Conservation (phyloP, 2,329 filamentous ascomycete species). For the Stagonosporopsis vannaccii region DNA sequence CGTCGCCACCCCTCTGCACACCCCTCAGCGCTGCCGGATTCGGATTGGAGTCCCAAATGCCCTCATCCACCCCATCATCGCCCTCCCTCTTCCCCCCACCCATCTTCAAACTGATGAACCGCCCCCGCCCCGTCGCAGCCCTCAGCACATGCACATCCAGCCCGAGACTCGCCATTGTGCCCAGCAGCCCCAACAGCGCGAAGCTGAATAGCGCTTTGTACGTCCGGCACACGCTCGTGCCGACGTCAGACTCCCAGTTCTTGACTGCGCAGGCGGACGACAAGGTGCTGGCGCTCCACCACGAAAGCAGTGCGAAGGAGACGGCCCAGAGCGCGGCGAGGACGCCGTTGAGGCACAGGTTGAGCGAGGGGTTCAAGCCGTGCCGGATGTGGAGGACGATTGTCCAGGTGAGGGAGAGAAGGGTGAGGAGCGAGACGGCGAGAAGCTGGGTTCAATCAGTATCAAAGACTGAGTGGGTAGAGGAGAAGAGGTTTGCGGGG, state of each 20-base stretch:
- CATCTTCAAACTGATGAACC: constrained; percentile 59
- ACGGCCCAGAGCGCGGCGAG: constrained; percentile 61
- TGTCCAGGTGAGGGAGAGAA: constrained; percentile 57
- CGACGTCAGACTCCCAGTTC: constrained; percentile 63
- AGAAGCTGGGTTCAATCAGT: constrained; percentile 56
- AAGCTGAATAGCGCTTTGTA: constrained; percentile 70
- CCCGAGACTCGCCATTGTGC: constrained; percentile 56
- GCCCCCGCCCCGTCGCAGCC: constrained; percentile 53
- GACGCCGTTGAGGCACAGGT: constrained; percentile 57
- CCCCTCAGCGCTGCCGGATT: constrained; percentile 28
- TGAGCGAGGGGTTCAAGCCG: constrained; percentile 61
- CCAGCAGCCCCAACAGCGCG: constrained; percentile 56
- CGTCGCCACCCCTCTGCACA: constrained; percentile 31
- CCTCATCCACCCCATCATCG: background rate
- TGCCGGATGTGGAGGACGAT: constrained; percentile 60
- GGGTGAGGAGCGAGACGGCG: constrained; percentile 59
- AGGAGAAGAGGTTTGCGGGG: background rate
- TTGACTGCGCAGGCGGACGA: constrained; percentile 57
- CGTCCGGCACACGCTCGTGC: constrained; percentile 63
- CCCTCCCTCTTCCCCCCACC: constrained; percentile 29
- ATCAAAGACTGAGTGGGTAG: background rate
- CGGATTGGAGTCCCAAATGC: constrained; percentile 31
- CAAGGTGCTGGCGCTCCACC: constrained; percentile 63
- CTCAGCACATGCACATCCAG: constrained; percentile 60
- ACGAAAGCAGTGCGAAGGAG: constrained; percentile 60